Base-by-base conservation (phyloP, 2,329 filamentous ascomycete genomes). In the Monilinia laxa region DNA sequence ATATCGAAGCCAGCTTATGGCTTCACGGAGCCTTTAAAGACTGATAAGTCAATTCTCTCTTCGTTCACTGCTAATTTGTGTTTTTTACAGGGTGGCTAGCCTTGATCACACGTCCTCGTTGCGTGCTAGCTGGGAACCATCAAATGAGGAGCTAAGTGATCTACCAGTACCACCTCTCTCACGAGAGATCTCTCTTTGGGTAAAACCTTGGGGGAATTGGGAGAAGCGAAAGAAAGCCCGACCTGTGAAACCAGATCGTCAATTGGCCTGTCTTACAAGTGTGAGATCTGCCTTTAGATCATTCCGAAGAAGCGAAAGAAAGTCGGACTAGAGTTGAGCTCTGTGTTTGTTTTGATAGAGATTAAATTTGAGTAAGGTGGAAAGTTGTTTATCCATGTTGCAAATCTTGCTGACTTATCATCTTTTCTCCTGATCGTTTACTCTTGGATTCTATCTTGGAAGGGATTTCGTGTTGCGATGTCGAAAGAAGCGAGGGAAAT, bases 81-180 rank as follows among this genome's bases (percentile, higher is more conserved):
- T 42, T 42, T 42, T 5, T 42, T 45, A 25, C 25, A 58, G 56
- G 56, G 40, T 28, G 56, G 56, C 40, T 58, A 58, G 56, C 23
- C 38, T 58, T 45, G 56, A 58, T 58, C 56, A 45, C 38, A 58
- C 40, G 38, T 58, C 56, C 56, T 45, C 56, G 40, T 42, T 35
- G 31, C 40, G 40, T 42, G 40, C 40, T 42, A 42, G 40, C 40
- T 42, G 40, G 40, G 40, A 42, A 42, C 40, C 40, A 12, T 42
- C 40, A 42, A 16, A 16, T 42, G 40, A 42, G 40, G 40, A 42
- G 40, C 40, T 58, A 58, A 45, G 38, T 58, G 56, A 58, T 58
- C 56, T 35, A 57, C 12, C 20, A 42, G 25, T 4, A 42, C 4
- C 4, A 58, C 16, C 16, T 45, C 42, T n/a, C 9, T 35, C 5